Conservation (phyloP, 345 rosid species). For the Salix dunnii region DNA sequence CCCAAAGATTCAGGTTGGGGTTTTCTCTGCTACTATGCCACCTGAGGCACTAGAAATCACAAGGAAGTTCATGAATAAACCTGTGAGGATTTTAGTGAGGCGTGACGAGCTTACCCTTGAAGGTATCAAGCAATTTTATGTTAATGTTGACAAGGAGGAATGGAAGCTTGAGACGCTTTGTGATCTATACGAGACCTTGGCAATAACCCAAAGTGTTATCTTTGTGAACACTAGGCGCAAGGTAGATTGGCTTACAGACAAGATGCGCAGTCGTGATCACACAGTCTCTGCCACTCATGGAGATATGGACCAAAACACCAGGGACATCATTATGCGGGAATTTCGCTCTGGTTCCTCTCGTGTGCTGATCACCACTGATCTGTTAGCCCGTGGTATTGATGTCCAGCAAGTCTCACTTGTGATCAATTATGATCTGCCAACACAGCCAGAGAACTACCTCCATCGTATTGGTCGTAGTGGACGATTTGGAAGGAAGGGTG, state of each 20-base stretch:
- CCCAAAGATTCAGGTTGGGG: constrained; percentile 69
- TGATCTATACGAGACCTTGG: constrained; percentile 76
- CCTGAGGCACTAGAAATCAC: constrained; percentile 91
- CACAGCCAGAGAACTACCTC: constrained; percentile 86
- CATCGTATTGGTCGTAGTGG: constrained; percentile 87
- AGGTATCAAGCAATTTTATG: constrained; percentile 83
- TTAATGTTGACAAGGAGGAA: constrained; percentile 76
- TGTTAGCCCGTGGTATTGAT: constrained; percentile 85
- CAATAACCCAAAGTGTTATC: constrained; percentile 87
- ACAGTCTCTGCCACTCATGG: constrained; percentile 91
- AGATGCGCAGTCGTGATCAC: constrained; percentile 81
- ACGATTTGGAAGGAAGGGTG: constrained; percentile 86
- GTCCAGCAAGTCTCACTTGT: constrained; percentile 91
- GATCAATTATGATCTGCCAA: constrained; percentile 78
- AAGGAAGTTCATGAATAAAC: constrained; percentile 83
- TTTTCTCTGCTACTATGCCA: constrained; percentile 92
- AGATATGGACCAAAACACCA: constrained; percentile 90
- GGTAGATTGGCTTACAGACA: constrained; percentile 88
- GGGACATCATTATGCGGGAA: constrained; percentile 81
- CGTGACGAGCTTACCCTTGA: constrained; percentile 90
- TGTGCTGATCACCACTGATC: constrained; percentile 78
- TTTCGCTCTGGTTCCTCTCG: constrained; percentile 88
- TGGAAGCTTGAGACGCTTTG: constrained; percentile 86
- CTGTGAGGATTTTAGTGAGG: constrained; percentile 79
- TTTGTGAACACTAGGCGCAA: constrained; percentile 88